phyloP scores from a whole-genome alignment of 768 basidiomycete species.

The Boletus fagicola region DNA sequence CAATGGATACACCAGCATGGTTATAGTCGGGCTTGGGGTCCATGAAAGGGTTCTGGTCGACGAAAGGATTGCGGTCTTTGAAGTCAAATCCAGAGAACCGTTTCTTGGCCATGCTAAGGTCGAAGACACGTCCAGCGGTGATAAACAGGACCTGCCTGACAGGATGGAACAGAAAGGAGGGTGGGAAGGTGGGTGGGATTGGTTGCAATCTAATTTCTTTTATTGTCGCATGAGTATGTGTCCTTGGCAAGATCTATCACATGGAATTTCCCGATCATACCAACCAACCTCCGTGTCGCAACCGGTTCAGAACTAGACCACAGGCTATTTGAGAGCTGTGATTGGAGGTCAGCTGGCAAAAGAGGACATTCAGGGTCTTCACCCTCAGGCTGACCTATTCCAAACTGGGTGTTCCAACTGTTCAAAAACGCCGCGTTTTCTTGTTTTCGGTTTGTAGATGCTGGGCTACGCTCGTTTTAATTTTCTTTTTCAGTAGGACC shows the following conservation, averaged over 20 bases:
- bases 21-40: conserved; percentile 34
- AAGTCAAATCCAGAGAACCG: conserved; percentile 69
- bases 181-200: neutral
- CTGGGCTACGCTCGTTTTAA: too few species aligned
- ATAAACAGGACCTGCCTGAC: conserved; percentile 31
- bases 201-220: conserved; percentile 9
- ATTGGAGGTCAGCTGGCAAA: too few species aligned
- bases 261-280: conserved; percentile 11
- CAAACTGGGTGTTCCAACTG: too few species aligned
- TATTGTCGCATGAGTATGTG: conserved; percentile 1
- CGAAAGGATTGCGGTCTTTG: conserved; percentile 49
- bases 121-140: conserved; percentile 19
- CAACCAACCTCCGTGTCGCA: neutral
- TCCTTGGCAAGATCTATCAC: conserved; percentile 4
- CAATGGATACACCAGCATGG: conserved; percentile 27
- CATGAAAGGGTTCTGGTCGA: conserved; percentile 51
- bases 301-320: neutral
- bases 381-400: too few species aligned
- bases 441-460: too few species aligned
- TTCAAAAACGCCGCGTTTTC: too few species aligned
- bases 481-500: too few species aligned
- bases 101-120: conserved; percentile 35
- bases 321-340: too few species aligned
- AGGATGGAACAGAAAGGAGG: conserved; percentile 5
- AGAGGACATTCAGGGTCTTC: too few species aligned